A percentile compares a stretch with the other conserved stretches of the same genome.
Evolutionary conservation across 371 early-diverging fungal species (phyloP).

Genomic region (Quaeritorhiza haematococci): DNA sequence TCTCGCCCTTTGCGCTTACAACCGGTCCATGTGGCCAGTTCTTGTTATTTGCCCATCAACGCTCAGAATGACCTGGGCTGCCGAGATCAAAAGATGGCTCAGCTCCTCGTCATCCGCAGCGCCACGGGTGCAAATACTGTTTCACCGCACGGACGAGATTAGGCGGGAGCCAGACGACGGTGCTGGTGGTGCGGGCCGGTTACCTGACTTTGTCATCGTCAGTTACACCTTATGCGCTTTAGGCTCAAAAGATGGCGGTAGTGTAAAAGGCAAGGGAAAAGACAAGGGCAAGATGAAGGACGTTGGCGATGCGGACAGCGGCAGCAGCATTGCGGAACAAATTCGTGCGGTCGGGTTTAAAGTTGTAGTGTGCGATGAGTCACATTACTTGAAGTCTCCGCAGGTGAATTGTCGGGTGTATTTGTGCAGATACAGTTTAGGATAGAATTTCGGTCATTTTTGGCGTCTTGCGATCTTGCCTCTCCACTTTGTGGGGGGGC

Average conservation of each 20-base stretch:
- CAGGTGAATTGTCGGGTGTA: conserved; percentile 13
- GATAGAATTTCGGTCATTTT: no score
- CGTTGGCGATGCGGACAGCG: no score
- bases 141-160: conserved; percentile 17
- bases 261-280: not conserved
- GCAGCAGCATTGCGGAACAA: conserved; percentile 2
- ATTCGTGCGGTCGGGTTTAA: not conserved
- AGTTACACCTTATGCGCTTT: conserved; percentile 33
- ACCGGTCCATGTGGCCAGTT: conserved; percentile 50
- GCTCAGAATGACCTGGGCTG: conserved; percentile 50
- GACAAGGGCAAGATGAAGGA: no score
- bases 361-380: conserved; percentile 35
- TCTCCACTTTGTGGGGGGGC: no score
- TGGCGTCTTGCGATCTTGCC: no score
- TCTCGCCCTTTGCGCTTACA: conserved; percentile 50
- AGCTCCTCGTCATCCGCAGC: conserved; percentile 24
- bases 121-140: conserved; percentile 31
- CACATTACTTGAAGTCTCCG: conserved; percentile 54
- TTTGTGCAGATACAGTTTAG: no score
- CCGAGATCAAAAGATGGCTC: conserved; percentile 46
- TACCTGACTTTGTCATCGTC: conserved; percentile 35
- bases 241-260: conserved; percentile 13
- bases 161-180: no score
- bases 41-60: conserved; percentile 59
- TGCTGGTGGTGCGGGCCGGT: no score